Base-by-base conservation (phyloP, 805 yeast species). In the Candida anglica region DNA sequence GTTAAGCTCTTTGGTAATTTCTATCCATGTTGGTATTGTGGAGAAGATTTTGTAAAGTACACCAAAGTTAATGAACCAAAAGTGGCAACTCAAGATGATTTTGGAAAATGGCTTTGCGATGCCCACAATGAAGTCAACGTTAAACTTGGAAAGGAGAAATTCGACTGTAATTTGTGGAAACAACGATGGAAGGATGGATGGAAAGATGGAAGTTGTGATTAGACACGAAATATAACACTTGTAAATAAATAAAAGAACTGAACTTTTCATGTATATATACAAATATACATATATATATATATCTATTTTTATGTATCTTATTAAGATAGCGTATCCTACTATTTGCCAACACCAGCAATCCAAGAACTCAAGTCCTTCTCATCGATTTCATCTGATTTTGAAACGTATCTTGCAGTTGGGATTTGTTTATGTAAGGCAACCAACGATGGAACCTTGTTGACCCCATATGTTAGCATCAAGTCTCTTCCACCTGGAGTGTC, bases 101-200 rank as follows among this genome's bases (percentile, higher is more conserved):
- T 93, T 48, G 94, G 96, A 0, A 67, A 60, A 46, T 93, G 98
- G 98, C 63, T 93, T 36, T 93, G 98, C 61, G 84, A 79, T 41
- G 98, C 98, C 2, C 98, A 93, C 60, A 93, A 93, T 52, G 85
- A 75, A 23, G 98, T 93, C n/a, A 93, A 93, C 57, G 66, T 56
- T 14, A 89, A 88, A 56, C 55, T 91, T 18, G 95, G 95, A 1
- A 93, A 93, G 59, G 86, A 86, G 5, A 66, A 65, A 36, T 93
- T 93, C 53, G 88, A 91, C 53, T 91, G 98, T 50, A 68, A 79
- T 38, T 70, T 85, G 43, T 93, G 98, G 98, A 81, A 81, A 53
- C 77, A 84, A 48, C 78, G 98, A 52, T 91, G 98, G 98, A 79
- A 74, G 45, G 95, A 86, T 47, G 97, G 97, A 0, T 88, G 96